Base-by-base conservation (phyloP, 23 red algal genomes). In the Gracilaria domingensis region DNA sequence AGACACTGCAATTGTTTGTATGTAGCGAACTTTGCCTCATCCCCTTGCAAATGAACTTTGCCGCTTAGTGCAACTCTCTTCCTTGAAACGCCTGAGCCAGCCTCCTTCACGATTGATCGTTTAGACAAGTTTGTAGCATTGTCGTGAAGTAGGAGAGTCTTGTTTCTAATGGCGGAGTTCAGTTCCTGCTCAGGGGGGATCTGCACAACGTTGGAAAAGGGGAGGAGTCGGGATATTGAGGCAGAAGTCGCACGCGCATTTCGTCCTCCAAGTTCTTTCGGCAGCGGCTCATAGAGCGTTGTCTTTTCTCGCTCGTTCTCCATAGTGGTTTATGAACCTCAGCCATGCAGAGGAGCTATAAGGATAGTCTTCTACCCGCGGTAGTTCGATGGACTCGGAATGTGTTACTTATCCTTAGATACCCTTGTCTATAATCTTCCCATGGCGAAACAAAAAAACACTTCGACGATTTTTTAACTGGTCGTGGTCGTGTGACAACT, bases 121-220 rank as follows among this genome's bases (percentile, higher is more conserved):
- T 39, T 73, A 7, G 66, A 49, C 12, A 26, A 17, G 1, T 49
- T 60, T 0, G 51, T 37, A 39, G 71, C 37, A 4, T 28, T 37
- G 7, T 33, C 29, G 6, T 57, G 73, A 48, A 92, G 66, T 21
- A 92, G 79, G 12, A 92, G 77, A 18, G 88, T 83, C 1, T 76
- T 73, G 66, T 92, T 83, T 13, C 88, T 56, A 45, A 92, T 38
- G 24, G 56, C 66, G 11, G 76, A 26, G 58, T 92, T 92, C 21
- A 92, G 77, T 16, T 60, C 58, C 5, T 69, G 45, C 3, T 81
- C 88, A 72, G 88, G 0, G 9, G 79, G 77, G 29, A 71, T 0
- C 2, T 1, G 23, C 17, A 62, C 56, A 3, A 12, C 62, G 17
- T 21, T 18, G 0, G 88, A 57, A 33, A 36, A 53, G 2, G 88